phyloP scores from a whole-genome alignment of 2,329 filamentous ascomycete species.

The Pseudogymnoascus sp. region DNA sequence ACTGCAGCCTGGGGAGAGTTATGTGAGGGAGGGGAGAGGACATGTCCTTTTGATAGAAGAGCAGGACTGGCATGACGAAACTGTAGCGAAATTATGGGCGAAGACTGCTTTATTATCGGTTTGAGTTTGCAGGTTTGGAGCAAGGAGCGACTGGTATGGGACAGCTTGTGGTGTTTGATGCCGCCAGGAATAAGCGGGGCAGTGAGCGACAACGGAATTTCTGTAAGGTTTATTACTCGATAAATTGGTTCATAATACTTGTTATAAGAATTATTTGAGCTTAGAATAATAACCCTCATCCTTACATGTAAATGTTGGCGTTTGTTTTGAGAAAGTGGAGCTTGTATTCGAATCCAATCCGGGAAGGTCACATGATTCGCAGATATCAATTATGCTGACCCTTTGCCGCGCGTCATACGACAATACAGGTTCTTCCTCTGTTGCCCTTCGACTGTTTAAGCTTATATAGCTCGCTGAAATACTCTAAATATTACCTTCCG shows the following conservation, averaged over 20 bases:
- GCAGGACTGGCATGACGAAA: conserved; percentile 55
- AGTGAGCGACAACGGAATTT: background rate
- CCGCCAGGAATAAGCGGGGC: background rate
- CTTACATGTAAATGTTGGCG: background rate
- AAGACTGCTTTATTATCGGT: conserved; percentile 1
- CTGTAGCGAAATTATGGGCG: conserved; percentile 38
- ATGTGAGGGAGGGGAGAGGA: conserved; percentile 61
- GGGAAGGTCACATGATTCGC: background rate
- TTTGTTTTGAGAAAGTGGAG: background rate
- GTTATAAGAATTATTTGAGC: background rate
- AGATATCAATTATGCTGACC: conserved; percentile 1
- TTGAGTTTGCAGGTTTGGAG: background rate
- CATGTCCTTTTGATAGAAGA: conserved; percentile 70
- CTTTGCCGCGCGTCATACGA: conserved; percentile 4
- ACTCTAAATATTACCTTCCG: background rate
- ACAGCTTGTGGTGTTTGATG: background rate
- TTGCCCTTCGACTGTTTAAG: background rate
- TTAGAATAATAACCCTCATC: background rate
- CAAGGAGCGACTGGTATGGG: background rate
- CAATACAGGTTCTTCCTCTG: background rate
- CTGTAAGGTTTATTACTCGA: background rate
- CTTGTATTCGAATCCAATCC: background rate
- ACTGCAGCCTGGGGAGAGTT: conserved; percentile 50
- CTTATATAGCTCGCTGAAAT: background rate
- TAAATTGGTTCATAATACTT: background rate